Evolutionary conservation across 2,329 filamentous ascomycete genomes (phyloP).

Genomic region (Phaeosphaeria sp.): DNA sequence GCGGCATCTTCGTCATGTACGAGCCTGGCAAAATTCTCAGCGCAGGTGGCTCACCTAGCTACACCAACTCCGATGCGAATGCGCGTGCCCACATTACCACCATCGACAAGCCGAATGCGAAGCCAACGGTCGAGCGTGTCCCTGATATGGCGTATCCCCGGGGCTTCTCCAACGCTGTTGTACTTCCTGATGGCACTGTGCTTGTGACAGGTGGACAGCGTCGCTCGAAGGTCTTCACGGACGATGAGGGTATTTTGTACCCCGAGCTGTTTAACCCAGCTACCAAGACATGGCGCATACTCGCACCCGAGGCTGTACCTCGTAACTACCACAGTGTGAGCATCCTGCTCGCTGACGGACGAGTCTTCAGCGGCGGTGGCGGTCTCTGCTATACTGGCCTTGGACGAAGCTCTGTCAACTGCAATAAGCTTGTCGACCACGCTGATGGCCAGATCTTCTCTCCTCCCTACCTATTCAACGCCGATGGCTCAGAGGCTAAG

Average conservation of each 20-base stretch:
- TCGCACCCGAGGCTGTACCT: constrained; percentile 30
- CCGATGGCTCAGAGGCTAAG: constrained; percentile 22
- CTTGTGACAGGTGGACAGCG: constrained; percentile 35
- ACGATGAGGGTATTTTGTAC: constrained; percentile 26
- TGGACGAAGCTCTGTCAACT: constrained; percentile 26
- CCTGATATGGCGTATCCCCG: constrained; percentile 32
- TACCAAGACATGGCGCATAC: constrained; percentile 28
- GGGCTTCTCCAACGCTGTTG: constrained; percentile 31
- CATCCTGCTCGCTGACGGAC: constrained; percentile 31
- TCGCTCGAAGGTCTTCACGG: constrained; percentile 30
- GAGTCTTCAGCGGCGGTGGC: constrained; percentile 34
- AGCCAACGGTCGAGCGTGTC: constrained; percentile 28
- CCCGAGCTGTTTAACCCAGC: constrained; percentile 34
- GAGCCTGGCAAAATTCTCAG: constrained; percentile 34
- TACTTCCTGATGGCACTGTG: constrained; percentile 35
- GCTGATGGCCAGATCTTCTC: constrained; percentile 35
- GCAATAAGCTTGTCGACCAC: constrained; percentile 37
- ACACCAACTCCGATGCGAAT: constrained; percentile 28
- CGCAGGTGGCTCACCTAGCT: constrained; percentile 32
- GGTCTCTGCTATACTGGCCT: constrained; percentile 30
- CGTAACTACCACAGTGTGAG: constrained; percentile 35
- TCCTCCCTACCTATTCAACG: constrained; percentile 37
- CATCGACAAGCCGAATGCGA: constrained; percentile 22
- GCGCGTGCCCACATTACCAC: constrained; percentile 30
- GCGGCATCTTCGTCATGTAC: constrained; percentile 34